A percentile compares a stretch with the other conserved stretches of the same genome.
Evolutionary conservation across 2,329 filamentous ascomycete species (phyloP).

Genomic region (Aspergillus unguis): DNA sequence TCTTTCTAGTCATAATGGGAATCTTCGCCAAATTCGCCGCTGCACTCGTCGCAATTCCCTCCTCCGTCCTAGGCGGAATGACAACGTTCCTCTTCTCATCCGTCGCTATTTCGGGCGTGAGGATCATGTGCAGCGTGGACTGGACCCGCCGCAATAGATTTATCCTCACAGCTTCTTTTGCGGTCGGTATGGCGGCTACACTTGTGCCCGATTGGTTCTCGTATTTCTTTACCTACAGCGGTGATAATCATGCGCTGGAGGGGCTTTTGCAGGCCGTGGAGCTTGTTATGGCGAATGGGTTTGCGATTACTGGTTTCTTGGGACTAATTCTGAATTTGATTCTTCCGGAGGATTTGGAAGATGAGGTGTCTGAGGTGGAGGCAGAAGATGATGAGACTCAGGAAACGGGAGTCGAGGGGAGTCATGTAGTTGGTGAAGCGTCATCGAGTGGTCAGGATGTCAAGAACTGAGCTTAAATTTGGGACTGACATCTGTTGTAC

Average conservation of each 20-base stretch:
- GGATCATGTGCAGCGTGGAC: slow-evolving; percentile 60
- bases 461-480: neutral
- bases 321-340: slow-evolving; percentile 70
- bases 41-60: slow-evolving; percentile 63
- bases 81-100: slow-evolving; percentile 65
- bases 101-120: slow-evolving; percentile 63
- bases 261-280: slow-evolving; percentile 51
- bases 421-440: neutral
- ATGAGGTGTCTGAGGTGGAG: slow-evolving; percentile 43
- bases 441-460: neutral
- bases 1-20: slow-evolving; percentile 66
- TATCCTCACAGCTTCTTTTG: slow-evolving; percentile 60
- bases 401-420: slow-evolving; percentile 9
- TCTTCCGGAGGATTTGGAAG: slow-evolving; percentile 72
- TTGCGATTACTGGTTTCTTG: slow-evolving; percentile 65
- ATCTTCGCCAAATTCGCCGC: slow-evolving; percentile 69
- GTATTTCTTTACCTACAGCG: slow-evolving; percentile 46
- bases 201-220: slow-evolving; percentile 48
- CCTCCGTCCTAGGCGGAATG: slow-evolving; percentile 46
- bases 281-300: slow-evolving; percentile 65
- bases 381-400: slow-evolving; percentile 20
- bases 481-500: neutral
- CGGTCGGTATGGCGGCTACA: slow-evolving; percentile 56
- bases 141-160: slow-evolving; percentile 66
- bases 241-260: slow-evolving; percentile 67